Evolutionary conservation across 1,139 yeast species (phyloP), one percentile per base, ranked within the genome.

Genomic region (Lodderomyces oxycetoniae): DNA sequence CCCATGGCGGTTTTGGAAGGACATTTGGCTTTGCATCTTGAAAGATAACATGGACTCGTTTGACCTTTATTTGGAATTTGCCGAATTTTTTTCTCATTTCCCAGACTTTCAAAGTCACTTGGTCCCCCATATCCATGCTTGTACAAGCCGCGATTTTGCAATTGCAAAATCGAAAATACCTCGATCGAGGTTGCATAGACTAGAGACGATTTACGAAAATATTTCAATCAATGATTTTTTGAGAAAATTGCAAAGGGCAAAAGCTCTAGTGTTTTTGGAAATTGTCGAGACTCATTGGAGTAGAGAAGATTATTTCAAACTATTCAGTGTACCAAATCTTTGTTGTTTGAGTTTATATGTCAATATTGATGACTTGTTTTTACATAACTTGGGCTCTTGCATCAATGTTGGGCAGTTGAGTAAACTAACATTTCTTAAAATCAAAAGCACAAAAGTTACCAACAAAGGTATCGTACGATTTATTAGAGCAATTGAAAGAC

Each of bases 181-280:
- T 3, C 28, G 42, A 33, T 17, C 27, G 11, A 19, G 34, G 19
- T 23, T 25, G n/a, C 63, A 63, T 45, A 44, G 74, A 26, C 33
- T 67, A 13, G 73, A 66, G 31, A 63, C 59, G 31, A 22, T 67
- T 3, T 63, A 61, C 40, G 43, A 49, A 13, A 65, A 66, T 35
- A 44, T 57, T 3, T 34, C 43, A 14, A 35, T 63, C 3, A 20
- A 37, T 8, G 57, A 59, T 16, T 36, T 63, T 4, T 42, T 46
- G 1, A 8, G 14, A 11, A 28, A 22, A 5, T 12, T 40, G 12
- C 13, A 17, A 9, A 17, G 17, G n/a, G 41, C 37, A 22, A 31
- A 33, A 8, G 55, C 57, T 2, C 44, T 49, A 33, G 48, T 57
- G 3, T 32, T 54, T 19, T 38, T 54, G 11, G 59, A 56, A 28